Base-by-base conservation (phyloP, 1,139 yeast species). In the Saccharomyces hybrid region DNA sequence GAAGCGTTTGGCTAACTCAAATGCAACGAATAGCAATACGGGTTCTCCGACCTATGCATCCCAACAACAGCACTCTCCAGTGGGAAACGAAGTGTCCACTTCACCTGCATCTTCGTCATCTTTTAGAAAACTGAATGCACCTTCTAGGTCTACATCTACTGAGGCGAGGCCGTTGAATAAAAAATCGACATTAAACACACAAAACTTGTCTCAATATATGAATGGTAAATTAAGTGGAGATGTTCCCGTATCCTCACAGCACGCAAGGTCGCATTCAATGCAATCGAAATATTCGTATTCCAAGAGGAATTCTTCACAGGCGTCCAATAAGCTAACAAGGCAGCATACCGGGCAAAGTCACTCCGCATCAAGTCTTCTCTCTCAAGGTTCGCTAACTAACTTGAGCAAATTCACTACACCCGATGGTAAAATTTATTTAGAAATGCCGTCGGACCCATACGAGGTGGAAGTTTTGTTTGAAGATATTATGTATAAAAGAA, bases 401-500 rank as follows among this genome's bases (percentile, higher is more conserved):
- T 54, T 68, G 34, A 57, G 64, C 7, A 64, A 58, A 51, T 68
- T 63, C 47, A 58, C 68, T 52, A 60, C 63, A 1, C 55, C 67
- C 2, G 72, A 69, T 55, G 73, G 72, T 1, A 59, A 62, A 27
- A 54, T 68, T 5, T 56, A 60, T 44, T 58, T 79, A 49, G 86
- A 83, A 52, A 82, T 78, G 62, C 93, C 93, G 0, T 65, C 71
- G 8, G 80, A 83, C 60, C 79, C 76, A 2, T 73, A 74, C 61
- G 89, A 83, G 61, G 80, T 86, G 46, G 89, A 86, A 61, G 72
- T 78, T 54, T 73, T 84, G 78, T 86, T 85, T 66, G 77, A 81
- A 56, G 85, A 82, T 55, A 77, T 86, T 58, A 82, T 88, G 90
- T 86, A 84, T 56, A 85, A 86, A 64, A 79, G 97, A 64, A 95